Percentiles rank a stretch among this genome's conserved stretches.
phyloP scores from a whole-genome alignment of 345 rosid species.

The Gossypium thurberi region DNA sequence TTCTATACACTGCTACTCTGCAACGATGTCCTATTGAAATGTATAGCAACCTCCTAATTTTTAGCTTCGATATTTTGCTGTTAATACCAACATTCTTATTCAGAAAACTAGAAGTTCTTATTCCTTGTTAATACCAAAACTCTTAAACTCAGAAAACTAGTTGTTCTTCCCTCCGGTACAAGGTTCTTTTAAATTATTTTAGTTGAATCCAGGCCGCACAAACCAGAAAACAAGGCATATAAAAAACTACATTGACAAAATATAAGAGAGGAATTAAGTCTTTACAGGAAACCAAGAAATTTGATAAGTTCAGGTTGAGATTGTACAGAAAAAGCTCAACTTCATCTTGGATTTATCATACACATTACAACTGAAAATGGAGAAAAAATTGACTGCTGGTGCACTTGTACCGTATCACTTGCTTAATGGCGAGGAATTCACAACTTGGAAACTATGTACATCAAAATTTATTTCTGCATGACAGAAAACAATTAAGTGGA shows the following conservation, averaged over 20 bases:
- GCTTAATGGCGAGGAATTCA: neutral
- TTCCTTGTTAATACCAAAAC: neutral
- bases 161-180: neutral
- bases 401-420: neutral
- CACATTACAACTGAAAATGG: neutral
- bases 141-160: neutral
- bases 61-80: neutral
- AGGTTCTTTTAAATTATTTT: neutral
- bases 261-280: neutral
- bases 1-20: no score
- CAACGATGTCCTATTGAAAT: neutral
- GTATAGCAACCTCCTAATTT: neutral
- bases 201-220: neutral
- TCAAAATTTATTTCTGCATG: neutral
- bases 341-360: conserved; percentile 5
- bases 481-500: neutral
- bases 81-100: conserved; percentile 3
- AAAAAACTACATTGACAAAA: neutral
- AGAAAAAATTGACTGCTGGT: neutral
- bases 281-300: neutral
- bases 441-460: neutral
- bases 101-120: neutral
- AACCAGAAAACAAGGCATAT: neutral
- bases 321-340: neutral
- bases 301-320: neutral